Conservation (phyloP, 2,329 filamentous ascomycete genomes). For the Pestalotiopsis sp. region DNA sequence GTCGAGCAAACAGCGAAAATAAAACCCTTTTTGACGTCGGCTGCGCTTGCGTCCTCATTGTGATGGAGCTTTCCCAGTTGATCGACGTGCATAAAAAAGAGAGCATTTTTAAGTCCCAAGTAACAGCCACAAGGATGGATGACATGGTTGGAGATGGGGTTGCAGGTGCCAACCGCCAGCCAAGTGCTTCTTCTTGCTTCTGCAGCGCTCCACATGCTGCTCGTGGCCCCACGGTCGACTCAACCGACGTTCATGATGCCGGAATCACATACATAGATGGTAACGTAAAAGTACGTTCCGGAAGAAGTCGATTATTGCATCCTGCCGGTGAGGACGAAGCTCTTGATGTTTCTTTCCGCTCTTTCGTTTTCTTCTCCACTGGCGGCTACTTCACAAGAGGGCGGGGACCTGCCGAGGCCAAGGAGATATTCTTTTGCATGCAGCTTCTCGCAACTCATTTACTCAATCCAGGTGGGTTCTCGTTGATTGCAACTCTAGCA, state of each 20-base stretch:
- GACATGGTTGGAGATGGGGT: not conserved
- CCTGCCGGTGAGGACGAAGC: not conserved
- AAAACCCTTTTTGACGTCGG: not conserved
- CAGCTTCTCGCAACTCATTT: not conserved
- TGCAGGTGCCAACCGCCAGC: not conserved
- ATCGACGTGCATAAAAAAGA: not conserved
- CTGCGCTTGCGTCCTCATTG: not conserved
- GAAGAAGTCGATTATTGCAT: not conserved
- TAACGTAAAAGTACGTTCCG: not conserved
- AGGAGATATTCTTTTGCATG: not conserved
- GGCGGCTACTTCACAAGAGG: not conserved
- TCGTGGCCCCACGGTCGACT: not conserved
- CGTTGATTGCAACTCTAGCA: not conserved
- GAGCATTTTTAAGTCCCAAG: not conserved
- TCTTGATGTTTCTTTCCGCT: not conserved
- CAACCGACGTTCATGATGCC: not conserved
- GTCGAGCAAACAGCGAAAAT: not conserved
- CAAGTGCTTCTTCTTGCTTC: not conserved
- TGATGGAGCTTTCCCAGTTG: not conserved
- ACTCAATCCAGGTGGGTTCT: constrained; percentile 1
- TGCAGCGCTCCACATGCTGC: not conserved
- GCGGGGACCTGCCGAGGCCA: not conserved
- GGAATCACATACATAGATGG: not conserved
- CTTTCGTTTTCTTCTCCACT: not conserved
- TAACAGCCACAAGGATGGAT: not conserved